phyloP scores from a whole-genome alignment of 192 early-diverging fungal genomes.

The Oehlia diaphana region DNA sequence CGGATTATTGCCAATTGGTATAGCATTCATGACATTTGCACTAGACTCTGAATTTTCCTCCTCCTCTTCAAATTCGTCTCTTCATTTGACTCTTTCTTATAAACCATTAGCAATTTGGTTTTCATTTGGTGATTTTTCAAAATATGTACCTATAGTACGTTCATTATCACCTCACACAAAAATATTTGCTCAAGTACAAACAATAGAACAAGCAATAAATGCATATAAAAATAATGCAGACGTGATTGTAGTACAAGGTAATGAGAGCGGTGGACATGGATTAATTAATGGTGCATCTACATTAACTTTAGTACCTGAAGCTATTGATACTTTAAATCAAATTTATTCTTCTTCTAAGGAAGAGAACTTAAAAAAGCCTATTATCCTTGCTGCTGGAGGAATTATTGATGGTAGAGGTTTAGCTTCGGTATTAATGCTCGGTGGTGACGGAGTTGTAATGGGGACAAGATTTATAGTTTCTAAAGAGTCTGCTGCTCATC shows the following conservation, averaged over 20 bases:
- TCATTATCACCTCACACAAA: conserved; percentile 30
- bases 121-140: conserved; percentile 45
- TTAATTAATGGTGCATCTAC: conserved; percentile 23
- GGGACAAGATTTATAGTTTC: conserved; percentile 47
- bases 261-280: conserved; percentile 52
- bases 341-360: background rate
- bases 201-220: conserved; percentile 43
- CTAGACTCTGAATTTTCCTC: conserved; percentile 38
- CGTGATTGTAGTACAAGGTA: conserved; percentile 52
- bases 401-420: conserved; percentile 31
- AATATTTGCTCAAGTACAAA: conserved; percentile 50
- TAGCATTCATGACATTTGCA: conserved; percentile 46
- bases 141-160: conserved; percentile 35
- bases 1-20: conserved; percentile 38
- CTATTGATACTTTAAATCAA: conserved; percentile 28
- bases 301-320: conserved; percentile 39
- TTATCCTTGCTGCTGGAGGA: conserved; percentile 39
- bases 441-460: conserved; percentile 45
- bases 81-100: conserved; percentile 15
- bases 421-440: conserved; percentile 32
- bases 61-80: conserved; percentile 22
- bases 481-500: conserved; percentile 29
- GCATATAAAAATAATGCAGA: conserved; percentile 43
- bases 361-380: background rate
- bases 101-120: conserved; percentile 49